These are phyloP conservation scores for Wickerhamiella galacta DNA, from an alignment of 805 yeast genomes.

Conservation along the genomic window DNA sequence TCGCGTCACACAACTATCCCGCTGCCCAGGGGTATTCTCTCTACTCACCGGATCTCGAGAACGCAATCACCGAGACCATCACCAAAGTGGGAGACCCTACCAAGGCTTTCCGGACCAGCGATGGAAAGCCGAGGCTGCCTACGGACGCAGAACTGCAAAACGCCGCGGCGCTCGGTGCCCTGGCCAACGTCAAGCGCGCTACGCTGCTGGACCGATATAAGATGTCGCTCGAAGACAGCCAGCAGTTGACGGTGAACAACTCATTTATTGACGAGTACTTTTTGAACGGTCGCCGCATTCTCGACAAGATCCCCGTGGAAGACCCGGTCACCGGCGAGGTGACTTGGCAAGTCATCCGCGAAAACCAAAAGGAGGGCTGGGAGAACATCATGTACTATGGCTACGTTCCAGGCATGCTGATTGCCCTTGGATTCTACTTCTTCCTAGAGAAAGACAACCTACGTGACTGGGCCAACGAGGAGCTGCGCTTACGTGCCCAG, in stretches of 20 bases:
- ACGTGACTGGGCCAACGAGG: conserved; percentile 70
- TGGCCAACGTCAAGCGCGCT: conserved; percentile 41
- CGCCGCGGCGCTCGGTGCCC: conserved; percentile 51
- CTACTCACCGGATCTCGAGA: conserved; percentile 29
- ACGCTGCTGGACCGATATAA: conserved; percentile 29
- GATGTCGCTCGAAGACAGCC: conserved; percentile 36
- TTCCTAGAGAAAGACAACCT: conserved; percentile 37
- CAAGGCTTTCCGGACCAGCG: conserved; percentile 53
- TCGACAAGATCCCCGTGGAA: conserved; percentile 72
- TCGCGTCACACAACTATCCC: conserved; percentile 19
- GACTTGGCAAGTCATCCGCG: conserved; percentile 63
- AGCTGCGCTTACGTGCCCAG: conserved; percentile 58
- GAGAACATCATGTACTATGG: conserved; percentile 55
- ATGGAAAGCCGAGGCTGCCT: conserved; percentile 58
- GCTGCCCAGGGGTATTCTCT: conserved; percentile 14
- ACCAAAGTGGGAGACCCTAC: conserved; percentile 48
- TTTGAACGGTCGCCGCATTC: conserved; percentile 42
- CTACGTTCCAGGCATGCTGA: conserved; percentile 52
- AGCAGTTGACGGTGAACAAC: conserved; percentile 44
- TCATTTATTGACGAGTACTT: conserved; percentile 38
- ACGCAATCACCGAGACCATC: conserved; percentile 44
- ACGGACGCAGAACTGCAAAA: conserved; percentile 52
- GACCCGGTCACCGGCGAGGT: conserved; percentile 64
- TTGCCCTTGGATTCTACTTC: conserved; percentile 34
- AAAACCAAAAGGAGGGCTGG: conserved; percentile 72